These are phyloP conservation scores for Xylaria sp. DNA, from an alignment of 2,329 filamentous ascomycete species.

Conservation along the genomic window DNA sequence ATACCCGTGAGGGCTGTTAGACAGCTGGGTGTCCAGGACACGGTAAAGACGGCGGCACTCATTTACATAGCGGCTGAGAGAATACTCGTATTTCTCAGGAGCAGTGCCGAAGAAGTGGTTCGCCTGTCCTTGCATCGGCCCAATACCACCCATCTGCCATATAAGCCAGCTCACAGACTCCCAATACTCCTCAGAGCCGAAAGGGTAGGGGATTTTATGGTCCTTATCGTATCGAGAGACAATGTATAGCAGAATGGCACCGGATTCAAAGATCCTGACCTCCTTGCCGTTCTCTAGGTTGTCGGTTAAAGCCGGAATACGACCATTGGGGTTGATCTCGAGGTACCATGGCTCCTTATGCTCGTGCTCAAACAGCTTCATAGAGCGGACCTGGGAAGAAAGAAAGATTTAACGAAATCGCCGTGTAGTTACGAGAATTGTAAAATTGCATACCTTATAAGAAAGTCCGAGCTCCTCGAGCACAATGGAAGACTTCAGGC, in stretches of 20 bases:
- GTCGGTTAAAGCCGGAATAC: conserved; percentile 87
- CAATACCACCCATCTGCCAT: conserved; percentile 36
- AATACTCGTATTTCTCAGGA: conserved; percentile 80
- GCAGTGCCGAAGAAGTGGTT: conserved; percentile 35
- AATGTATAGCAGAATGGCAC: conserved; percentile 84
- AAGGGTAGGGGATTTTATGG: conserved; percentile 79
- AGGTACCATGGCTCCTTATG: conserved; percentile 78
- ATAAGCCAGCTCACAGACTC: conserved; percentile 51
- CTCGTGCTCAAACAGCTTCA: conserved; percentile 27
- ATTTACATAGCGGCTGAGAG: conserved; percentile 81
- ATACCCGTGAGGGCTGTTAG: conserved; percentile 63
- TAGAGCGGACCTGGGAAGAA: conserved; percentile 17
- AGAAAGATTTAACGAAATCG: too few species aligned
- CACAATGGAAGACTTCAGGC: conserved; percentile 86
- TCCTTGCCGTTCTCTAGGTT: conserved; percentile 75
- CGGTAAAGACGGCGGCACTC: conserved; percentile 85
- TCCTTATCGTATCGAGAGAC: conserved; percentile 82
- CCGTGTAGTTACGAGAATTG: neutral
- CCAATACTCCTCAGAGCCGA: conserved; percentile 18
- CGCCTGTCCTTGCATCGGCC: conserved; percentile 25
- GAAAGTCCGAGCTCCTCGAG: conserved; percentile 83
- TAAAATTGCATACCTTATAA: conserved; percentile 67
- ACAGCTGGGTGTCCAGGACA: conserved; percentile 77
- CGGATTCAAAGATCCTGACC: conserved; percentile 83
- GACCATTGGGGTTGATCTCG: conserved; percentile 89